These are phyloP conservation scores for Fusarium sp. DNA, from an alignment of 2,329 filamentous ascomycete species.

Conservation along the genomic window DNA sequence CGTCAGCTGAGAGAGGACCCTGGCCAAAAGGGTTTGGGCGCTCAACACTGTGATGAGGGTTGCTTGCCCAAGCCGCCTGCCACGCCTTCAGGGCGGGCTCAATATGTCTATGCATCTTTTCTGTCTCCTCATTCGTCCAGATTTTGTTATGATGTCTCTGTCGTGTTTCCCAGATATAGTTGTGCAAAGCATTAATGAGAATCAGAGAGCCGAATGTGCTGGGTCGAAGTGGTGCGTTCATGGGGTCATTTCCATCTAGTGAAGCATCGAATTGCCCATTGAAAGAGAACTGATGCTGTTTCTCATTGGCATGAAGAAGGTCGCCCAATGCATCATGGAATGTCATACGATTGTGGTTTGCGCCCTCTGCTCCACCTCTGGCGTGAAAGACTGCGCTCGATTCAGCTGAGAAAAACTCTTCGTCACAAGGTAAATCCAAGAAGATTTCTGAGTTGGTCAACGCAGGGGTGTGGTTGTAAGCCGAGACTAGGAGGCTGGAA, in stretches of 20 bases:
- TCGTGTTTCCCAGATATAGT: slow-evolving; percentile 98
- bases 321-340: slow-evolving; percentile 87
- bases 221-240: slow-evolving; percentile 76
- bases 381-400: slow-evolving; percentile 84
- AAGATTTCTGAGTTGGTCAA: slow-evolving; percentile 94
- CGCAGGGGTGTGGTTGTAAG: slow-evolving; percentile 92
- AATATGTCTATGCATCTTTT: slow-evolving; percentile 95
- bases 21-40: slow-evolving; percentile 85
- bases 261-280: slow-evolving; percentile 37
- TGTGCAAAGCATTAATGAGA: slow-evolving; percentile 93
- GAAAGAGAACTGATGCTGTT: slow-evolving; percentile 63
- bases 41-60: slow-evolving; percentile 85
- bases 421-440: slow-evolving; percentile 90
- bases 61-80: slow-evolving; percentile 92
- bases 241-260: slow-evolving; percentile 56
- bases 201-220: slow-evolving; percentile 94
- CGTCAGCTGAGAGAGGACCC: slow-evolving; percentile 88
- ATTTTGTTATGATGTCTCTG: slow-evolving; percentile 88
- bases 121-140: slow-evolving; percentile 93
- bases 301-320: slow-evolving; percentile 81
- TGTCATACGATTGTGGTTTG: slow-evolving; percentile 77
- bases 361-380: slow-evolving; percentile 78
- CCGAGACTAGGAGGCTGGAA: slow-evolving; percentile 89
- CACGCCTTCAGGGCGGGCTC: slow-evolving; percentile 94
- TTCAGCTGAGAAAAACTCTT: slow-evolving; percentile 89